Conservation (phyloP, 2,329 filamentous ascomycete genomes). For the Amesomyces nigricolor region DNA sequence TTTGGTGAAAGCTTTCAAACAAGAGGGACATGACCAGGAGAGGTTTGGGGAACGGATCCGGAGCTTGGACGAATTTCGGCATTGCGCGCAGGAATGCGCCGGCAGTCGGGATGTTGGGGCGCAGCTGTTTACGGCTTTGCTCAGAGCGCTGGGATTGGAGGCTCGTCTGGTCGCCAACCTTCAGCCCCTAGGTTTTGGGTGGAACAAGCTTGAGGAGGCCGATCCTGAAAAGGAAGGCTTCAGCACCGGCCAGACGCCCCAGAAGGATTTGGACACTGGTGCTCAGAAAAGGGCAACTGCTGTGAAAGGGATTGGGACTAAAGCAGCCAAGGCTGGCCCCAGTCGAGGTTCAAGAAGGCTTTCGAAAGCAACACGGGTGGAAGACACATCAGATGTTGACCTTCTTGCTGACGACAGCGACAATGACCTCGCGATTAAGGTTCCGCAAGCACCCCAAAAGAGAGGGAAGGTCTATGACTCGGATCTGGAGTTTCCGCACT, state of each 20-base stretch:
- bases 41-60: constrained; percentile 71
- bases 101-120: constrained; percentile 85
- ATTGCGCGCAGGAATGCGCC: constrained; percentile 60
- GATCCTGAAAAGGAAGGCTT: constrained; percentile 42
- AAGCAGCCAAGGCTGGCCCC: constrained; percentile 14
- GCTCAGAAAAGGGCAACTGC: not conserved
- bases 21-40: constrained; percentile 54
- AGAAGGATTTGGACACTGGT: constrained; percentile 22
- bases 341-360: constrained; percentile 8
- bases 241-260: constrained; percentile 3
- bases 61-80: constrained; percentile 62
- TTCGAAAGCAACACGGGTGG: constrained; percentile 25
- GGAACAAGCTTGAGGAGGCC: constrained; percentile 80
- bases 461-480: constrained; percentile 58
- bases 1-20: constrained; percentile 64
- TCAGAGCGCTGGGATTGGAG: constrained; percentile 76
- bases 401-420: constrained; percentile 49
- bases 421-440: constrained; percentile 54
- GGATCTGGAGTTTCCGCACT: constrained; percentile 78
- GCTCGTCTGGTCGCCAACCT: constrained; percentile 77
- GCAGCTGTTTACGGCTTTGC: constrained; percentile 81
- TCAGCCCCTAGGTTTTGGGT: constrained; percentile 84
- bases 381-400: constrained; percentile 45
- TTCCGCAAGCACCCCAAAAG: constrained; percentile 41
- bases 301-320: constrained; percentile 19